These are phyloP conservation scores for Helianthus annuus DNA, from an alignment of 129 eudicot genomes.

Conservation along the genomic window HanXRQr2.0-SUNRISE NC_035442.2:66728265-66728764, in stretches of 20 bases:
- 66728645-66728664: conserved; percentile 89
- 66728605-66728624: conserved; percentile 98
- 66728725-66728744: conserved; percentile 99
- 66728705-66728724: conserved; percentile 98
- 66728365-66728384: conserved; percentile 98
- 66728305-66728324: conserved; percentile 86
- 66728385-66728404: conserved; percentile 96
- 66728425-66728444: conserved; percentile 97
- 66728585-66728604: conserved; percentile 97
- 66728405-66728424: conserved; percentile 96
- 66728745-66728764: conserved; percentile 97
- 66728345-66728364: conserved; percentile 96
- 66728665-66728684: conserved; percentile 87
- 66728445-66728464: conserved; percentile 98
- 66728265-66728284: conserved; percentile 73
- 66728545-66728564: conserved; percentile 98
- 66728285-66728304: conserved; percentile 72
- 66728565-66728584: conserved; percentile 98
- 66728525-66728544: conserved; percentile 89
- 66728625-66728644: conserved; percentile 85
- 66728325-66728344: conserved; percentile 88
- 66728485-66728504: conserved; percentile 95
- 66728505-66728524: conserved; percentile 93
- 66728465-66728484: conserved; percentile 96
- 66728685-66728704: conserved; percentile 98